Percentiles rank a stretch among this genome's conserved stretches.
Evolutionary conservation across 192 early-diverging fungal species (phyloP).

Genomic region (Mortierella hygrophila): DNA sequence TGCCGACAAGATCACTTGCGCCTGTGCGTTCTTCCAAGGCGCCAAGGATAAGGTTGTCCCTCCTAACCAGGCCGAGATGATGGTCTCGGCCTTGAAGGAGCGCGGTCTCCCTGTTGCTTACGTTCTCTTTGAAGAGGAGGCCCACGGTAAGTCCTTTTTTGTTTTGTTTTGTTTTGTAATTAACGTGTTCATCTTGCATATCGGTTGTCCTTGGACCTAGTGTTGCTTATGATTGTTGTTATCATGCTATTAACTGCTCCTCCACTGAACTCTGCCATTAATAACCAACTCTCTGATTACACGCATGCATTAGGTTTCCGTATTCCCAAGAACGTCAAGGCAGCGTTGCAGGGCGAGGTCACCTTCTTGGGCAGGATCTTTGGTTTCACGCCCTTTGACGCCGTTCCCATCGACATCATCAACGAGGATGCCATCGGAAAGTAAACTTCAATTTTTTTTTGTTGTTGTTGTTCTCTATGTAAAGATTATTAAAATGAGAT

Average conservation of each 20-base stretch:
- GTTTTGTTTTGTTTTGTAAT: neutral
- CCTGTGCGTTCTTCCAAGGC: conserved; percentile 82
- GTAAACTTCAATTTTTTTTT: neutral
- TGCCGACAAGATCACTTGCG: conserved; percentile 70
- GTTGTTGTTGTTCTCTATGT: neutral
- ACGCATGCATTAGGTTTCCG: conserved; percentile 64
- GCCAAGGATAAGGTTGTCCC: conserved; percentile 82
- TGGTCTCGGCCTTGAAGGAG: conserved; percentile 75
- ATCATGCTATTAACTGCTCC: neutral
- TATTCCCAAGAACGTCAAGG: conserved; percentile 73
- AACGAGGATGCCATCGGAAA: conserved; percentile 48
- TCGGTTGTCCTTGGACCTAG: conserved; percentile 30
- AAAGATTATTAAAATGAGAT: neutral
- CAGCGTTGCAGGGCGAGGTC: conserved; percentile 72
- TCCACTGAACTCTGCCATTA: too few species aligned
- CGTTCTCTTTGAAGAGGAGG: conserved; percentile 74
- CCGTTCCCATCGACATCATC: conserved; percentile 37
- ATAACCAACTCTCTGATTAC: too few species aligned
- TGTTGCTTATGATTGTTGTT: neutral
- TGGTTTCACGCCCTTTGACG: conserved; percentile 69
- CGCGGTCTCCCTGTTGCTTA: conserved; percentile 72
- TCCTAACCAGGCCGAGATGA: conserved; percentile 78
- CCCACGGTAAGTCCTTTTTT: conserved; percentile 61
- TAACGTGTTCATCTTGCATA: neutral
- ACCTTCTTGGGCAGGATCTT: conserved; percentile 79